A percentile compares a stretch with the other conserved stretches of the same genome.
Conservation (phyloP, 2,329 filamentous ascomycete species). For the Xylaria sp. region DNA sequence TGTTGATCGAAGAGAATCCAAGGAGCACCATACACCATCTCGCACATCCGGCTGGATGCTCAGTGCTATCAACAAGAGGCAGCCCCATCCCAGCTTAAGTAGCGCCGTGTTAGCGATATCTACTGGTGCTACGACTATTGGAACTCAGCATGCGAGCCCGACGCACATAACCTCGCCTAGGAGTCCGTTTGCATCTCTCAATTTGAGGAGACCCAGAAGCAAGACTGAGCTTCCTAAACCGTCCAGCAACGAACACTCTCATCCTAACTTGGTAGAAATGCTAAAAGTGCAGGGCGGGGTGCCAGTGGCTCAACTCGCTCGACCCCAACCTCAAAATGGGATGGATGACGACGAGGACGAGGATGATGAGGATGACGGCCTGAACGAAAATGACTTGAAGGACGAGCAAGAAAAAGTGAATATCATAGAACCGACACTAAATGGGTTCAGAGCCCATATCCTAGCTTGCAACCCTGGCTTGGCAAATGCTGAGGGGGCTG, state of each 20-base stretch:
- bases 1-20: slow-evolving; percentile 36
- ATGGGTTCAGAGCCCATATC: slow-evolving; percentile 73
- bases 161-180: slow-evolving; percentile 50
- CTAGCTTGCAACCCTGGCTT: slow-evolving; percentile 69
- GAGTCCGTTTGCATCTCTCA: slow-evolving; percentile 39
- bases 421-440: slow-evolving; percentile 63
- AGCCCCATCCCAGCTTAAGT: slow-evolving; percentile 52
- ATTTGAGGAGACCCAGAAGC: slow-evolving; percentile 49
- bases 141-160: slow-evolving; percentile 51
- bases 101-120: slow-evolving; percentile 54
- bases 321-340: slow-evolving; percentile 39
- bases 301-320: slow-evolving; percentile 46
- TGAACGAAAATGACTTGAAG: slow-evolving; percentile 56
- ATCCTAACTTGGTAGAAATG: slow-evolving; percentile 45
- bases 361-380: slow-evolving; percentile 52
- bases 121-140: slow-evolving; percentile 50
- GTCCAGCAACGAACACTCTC: slow-evolving; percentile 34
- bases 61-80: slow-evolving; percentile 42
- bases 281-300: slow-evolving; percentile 50
- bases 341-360: slow-evolving; percentile 57
- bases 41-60: slow-evolving; percentile 47
- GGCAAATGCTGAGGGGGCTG: slow-evolving; percentile 29
- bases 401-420: slow-evolving; percentile 59
- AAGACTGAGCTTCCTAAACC: slow-evolving; percentile 48
- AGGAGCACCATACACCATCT: slow-evolving; percentile 48